These are phyloP conservation scores for Cyclotella atomus DNA, from an alignment of 108 stramenopile genomes.

Conservation along the genomic window DNA sequence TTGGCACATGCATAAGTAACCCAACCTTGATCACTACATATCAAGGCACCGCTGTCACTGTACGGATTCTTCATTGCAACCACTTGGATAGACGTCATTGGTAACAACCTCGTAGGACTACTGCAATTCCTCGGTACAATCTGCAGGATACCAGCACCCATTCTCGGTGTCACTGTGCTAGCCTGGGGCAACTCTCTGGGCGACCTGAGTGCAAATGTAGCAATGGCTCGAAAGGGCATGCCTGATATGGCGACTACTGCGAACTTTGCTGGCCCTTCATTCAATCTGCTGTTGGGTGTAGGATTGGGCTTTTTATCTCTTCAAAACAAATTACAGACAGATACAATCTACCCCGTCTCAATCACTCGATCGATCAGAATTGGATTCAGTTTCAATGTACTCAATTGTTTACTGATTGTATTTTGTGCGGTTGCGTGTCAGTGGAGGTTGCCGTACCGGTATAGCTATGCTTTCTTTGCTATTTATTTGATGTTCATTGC, in stretches of 20 bases:
- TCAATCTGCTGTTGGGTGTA: constrained; percentile 77
- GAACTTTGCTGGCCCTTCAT: constrained; percentile 61
- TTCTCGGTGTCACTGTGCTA: constrained; percentile 75
- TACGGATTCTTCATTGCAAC: constrained; percentile 61
- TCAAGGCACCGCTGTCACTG: constrained; percentile 39
- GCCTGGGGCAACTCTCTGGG: constrained; percentile 83
- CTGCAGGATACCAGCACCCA: constrained; percentile 44
- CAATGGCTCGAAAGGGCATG: constrained; percentile 67
- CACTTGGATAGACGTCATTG: constrained; percentile 76
- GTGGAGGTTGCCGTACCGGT: constrained; percentile 38
- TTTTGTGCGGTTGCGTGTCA: constrained; percentile 48
- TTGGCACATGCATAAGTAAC: background rate
- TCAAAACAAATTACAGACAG: constrained; percentile 22
- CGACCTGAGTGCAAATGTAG: constrained; percentile 71
- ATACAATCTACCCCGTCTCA: constrained; percentile 44
- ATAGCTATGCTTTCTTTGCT: constrained; percentile 37
- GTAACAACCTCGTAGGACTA: constrained; percentile 57
- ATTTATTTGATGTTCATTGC: constrained; percentile 30
- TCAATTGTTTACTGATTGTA: constrained; percentile 65
- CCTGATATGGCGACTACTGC: constrained; percentile 57
- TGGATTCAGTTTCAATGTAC: constrained; percentile 71
- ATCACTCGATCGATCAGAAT: constrained; percentile 59
- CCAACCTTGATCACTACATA: background rate
- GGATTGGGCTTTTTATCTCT: constrained; percentile 44
- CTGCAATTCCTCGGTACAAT: constrained; percentile 63